Evolutionary conservation across 148 eudicot species (phyloP).

Genomic region (Pouteria glomerata): DNA sequence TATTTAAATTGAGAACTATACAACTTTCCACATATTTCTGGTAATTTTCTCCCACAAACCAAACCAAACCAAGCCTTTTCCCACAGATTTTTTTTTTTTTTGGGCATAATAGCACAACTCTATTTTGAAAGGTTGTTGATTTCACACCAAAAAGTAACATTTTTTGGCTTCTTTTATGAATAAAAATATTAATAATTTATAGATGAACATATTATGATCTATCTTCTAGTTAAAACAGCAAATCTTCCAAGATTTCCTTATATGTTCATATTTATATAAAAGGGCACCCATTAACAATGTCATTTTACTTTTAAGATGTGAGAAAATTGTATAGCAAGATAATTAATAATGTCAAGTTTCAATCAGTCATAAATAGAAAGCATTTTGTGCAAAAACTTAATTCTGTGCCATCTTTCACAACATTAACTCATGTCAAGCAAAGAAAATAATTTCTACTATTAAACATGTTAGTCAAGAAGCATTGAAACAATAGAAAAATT

Average conservation of each 20-base stretch:
- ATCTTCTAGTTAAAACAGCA: not conserved
- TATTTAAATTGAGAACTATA: too few species aligned
- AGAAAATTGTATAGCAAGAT: too few species aligned
- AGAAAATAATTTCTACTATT: not conserved
- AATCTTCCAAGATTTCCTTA: too few species aligned
- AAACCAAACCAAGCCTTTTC: too few species aligned
- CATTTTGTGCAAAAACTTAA: not conserved
- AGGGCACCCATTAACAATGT: not conserved
- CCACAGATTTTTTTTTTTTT: too few species aligned
- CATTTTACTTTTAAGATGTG: not conserved
- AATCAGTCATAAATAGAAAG: too few species aligned
- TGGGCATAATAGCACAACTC: not conserved
- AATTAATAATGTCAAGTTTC: too few species aligned
- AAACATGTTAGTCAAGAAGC: not conserved
- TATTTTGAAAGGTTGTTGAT: not conserved
- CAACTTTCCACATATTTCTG: too few species aligned
- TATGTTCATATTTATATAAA: too few species aligned
- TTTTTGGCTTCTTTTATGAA: not conserved
- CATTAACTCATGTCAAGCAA: not conserved
- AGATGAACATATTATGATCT: not conserved
- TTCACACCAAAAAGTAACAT: not conserved
- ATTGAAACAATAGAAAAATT: not conserved
- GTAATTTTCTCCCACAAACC: too few species aligned
- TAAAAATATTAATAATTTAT: not conserved
- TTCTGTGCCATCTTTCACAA: not conserved